Evolutionary conservation across 192 early-diverging fungal genomes (phyloP).

Genomic region (Chytriomyces sp.): DNA sequence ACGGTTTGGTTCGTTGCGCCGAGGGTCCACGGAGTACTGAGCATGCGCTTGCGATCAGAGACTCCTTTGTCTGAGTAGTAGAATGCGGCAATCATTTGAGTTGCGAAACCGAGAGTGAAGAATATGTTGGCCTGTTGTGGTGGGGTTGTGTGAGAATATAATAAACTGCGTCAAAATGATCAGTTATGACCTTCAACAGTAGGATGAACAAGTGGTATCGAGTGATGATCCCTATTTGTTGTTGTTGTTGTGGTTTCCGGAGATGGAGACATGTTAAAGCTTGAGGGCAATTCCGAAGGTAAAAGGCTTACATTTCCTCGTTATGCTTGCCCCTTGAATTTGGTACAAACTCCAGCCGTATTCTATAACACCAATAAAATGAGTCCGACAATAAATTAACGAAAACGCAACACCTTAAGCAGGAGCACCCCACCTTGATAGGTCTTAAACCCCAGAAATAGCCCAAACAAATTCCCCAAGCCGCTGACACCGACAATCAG

Average conservation of each 20-base stretch:
- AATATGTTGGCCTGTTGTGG: constrained; percentile 24
- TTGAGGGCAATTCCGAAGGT: not conserved
- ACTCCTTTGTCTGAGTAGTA: constrained; percentile 31
- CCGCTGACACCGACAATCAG: constrained; percentile 20
- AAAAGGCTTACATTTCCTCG: constrained; percentile 20
- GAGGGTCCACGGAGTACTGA: constrained; percentile 19
- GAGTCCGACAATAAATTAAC: not conserved
- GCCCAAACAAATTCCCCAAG: constrained; percentile 15
- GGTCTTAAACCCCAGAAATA: constrained; percentile 25
- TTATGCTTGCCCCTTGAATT: constrained; percentile 30
- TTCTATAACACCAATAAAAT: not conserved
- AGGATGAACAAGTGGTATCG: constrained; percentile 36
- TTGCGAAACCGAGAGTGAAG: constrained; percentile 31
- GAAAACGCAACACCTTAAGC: no score
- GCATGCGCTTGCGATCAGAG: not conserved
- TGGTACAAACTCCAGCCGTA: constrained; percentile 35
- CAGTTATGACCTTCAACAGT: constrained; percentile 20
- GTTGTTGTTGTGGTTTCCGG: not conserved
- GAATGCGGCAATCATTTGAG: constrained; percentile 31
- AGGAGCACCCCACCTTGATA: constrained; percentile 12
- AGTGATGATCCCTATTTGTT: constrained; percentile 29
- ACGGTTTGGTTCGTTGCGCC: not conserved
- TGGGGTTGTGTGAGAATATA: not conserved
- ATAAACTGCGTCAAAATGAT: not conserved
- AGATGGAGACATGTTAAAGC: no score